Evolutionary conservation across 139 green algal genomes (phyloP).

Genomic region (Volvox africanus): DNA sequence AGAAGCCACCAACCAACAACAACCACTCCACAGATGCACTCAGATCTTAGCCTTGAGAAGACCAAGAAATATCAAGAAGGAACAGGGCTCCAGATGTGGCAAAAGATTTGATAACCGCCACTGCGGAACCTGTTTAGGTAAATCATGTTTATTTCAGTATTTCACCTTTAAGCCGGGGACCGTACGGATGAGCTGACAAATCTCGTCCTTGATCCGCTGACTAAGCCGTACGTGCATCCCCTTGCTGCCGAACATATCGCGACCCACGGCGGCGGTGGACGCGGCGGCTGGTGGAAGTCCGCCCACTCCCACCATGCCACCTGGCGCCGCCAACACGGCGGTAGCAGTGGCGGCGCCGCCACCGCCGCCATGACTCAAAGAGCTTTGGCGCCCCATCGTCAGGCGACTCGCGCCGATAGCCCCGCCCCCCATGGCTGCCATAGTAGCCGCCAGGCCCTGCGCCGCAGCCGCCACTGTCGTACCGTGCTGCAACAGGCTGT

Average conservation of each 20-base stretch:
- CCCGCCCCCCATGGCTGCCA: background rate
- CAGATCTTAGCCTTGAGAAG: no score
- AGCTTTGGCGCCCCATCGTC: background rate
- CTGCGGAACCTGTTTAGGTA: no score
- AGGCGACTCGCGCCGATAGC: background rate
- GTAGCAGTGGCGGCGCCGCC: background rate
- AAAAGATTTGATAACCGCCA: no score
- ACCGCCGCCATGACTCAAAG: background rate
- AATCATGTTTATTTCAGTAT: background rate
- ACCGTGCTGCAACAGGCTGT: background rate
- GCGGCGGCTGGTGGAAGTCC: background rate
- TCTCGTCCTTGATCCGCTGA: constrained; percentile 48
- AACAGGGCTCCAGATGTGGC: no score
- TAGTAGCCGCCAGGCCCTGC: background rate
- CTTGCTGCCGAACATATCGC: constrained; percentile 27
- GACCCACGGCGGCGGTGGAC: background rate
- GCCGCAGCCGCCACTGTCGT: background rate
- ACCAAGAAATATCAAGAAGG: no score
- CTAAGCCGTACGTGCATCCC: constrained; percentile 24
- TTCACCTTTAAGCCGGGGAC: constrained; percentile 59
- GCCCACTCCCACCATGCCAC: background rate
- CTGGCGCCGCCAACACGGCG: background rate
- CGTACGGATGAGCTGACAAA: constrained; percentile 39
- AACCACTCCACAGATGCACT: no score
- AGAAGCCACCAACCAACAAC: no score